Evolutionary conservation across 345 rosid species (phyloP), one percentile per base, ranked within the genome.

Genomic region (Salix arbutifolia): DNA sequence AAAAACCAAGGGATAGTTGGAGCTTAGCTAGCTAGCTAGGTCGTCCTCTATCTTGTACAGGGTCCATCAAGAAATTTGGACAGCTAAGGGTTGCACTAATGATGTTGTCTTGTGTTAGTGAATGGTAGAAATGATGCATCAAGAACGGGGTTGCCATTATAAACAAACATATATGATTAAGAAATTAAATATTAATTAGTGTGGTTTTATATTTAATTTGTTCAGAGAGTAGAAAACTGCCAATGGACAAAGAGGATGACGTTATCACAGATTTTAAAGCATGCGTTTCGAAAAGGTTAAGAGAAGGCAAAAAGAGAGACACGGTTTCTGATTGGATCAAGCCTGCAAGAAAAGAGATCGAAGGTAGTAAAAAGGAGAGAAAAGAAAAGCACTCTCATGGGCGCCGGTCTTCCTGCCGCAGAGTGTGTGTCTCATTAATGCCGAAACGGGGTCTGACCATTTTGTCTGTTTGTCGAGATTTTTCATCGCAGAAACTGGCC

Each of bases 101-200:
- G 91, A 93, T 89, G 92, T 56, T 89, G 97, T 91, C 94, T 86
- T 84, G 91, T 87, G 97, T 87, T 81, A 89, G 89, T 84, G 88
- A 90, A 90, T 91, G 94, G 88, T 86, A 72, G 92, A 81, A 90
- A 90, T 93, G 96, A 93, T 95, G 87, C 92, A 82, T 85, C 88
- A 84, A 83, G 85, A 87, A 91, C 88, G 84, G 87, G 82, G 82
- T 82, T 84, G 76, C 67, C 75, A 65, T 67, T 78, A 72, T 78
- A 50, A 70, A 48, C 46, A 64, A 68, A 30, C 46, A 44, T n/a
- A n/a, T n/a, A n/a, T 21, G 30, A 38, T 21, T 23, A 72, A 40
- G 65, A 12, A 28, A 12, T 6, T 25, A 79, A 40, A 50, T 38
- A 28, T 46, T 8, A n/a, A 77, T 46, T 38, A 12, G 66, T 26